Conservation (phyloP, 225 moss, liverwort and hornwort species). For the Physcomitrium patens region DNA sequence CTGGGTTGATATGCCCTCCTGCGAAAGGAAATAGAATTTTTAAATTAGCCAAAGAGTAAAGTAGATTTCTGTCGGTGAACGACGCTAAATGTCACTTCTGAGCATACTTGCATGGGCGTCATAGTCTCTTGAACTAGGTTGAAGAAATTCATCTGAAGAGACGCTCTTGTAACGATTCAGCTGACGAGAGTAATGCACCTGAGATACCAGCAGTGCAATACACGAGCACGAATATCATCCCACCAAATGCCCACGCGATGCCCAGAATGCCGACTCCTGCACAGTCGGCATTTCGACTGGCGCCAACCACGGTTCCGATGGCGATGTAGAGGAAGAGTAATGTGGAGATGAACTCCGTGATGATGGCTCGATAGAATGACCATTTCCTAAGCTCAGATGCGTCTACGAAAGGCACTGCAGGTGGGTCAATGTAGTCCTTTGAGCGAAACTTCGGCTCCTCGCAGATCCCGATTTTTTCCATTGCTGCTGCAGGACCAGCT, state of each 20-base stretch:
- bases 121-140: too few relatives aligned
- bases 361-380: slow-evolving; percentile 60
- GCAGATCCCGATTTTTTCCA: slow-evolving; percentile 45
- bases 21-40: neutral
- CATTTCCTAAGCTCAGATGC: slow-evolving; percentile 35
- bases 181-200: slow-evolving; percentile 24
- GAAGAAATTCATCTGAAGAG: too few relatives aligned
- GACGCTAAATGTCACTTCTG: too few relatives aligned
- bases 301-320: slow-evolving; percentile 52
- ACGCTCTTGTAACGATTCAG: too few relatives aligned
- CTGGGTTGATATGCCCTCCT: slow-evolving; percentile 67
- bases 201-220: slow-evolving; percentile 68
- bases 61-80: too few relatives aligned
- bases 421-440: slow-evolving; percentile 63
- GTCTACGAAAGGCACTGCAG: slow-evolving; percentile 45
- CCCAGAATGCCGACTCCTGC: slow-evolving; percentile 51
- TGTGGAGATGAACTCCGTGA: slow-evolving; percentile 58
- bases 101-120: too few relatives aligned
- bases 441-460: slow-evolving; percentile 51
- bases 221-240: slow-evolving; percentile 67
- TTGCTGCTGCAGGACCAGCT: slow-evolving; percentile 5
- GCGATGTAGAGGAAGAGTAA: slow-evolving; percentile 61
- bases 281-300: slow-evolving; percentile 42
- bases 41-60: too few relatives aligned
- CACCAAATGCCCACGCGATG: slow-evolving; percentile 63